phyloP scores from a whole-genome alignment of 805 yeast species.

The Saccharomycopsis babjevae region DNA sequence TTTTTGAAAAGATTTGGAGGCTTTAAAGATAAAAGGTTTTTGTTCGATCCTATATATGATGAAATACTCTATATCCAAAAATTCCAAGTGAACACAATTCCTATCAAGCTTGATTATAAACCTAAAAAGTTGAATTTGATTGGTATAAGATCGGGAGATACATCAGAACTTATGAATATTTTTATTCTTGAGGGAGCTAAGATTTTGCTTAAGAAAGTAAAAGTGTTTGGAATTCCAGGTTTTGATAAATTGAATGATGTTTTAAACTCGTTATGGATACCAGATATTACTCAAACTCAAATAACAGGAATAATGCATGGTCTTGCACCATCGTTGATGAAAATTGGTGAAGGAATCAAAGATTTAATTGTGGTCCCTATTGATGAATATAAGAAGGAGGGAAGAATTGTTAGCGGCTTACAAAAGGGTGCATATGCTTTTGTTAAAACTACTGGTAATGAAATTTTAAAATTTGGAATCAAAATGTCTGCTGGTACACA shows the following conservation, averaged over 20 bases:
- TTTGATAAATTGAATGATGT: slow-evolving; percentile 45
- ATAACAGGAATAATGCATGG: slow-evolving; percentile 76
- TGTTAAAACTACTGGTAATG: slow-evolving; percentile 70
- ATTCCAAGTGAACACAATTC: slow-evolving; percentile 48
- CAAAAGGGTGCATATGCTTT: slow-evolving; percentile 69
- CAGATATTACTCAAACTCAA: slow-evolving; percentile 77
- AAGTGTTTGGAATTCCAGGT: slow-evolving; percentile 70
- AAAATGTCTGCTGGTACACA: slow-evolving; percentile 86
- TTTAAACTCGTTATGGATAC: slow-evolving; percentile 72
- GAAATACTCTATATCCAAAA: slow-evolving; percentile 62
- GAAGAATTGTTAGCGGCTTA: slow-evolving; percentile 54
- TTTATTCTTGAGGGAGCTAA: slow-evolving; percentile 83
- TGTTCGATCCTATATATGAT: slow-evolving; percentile 46
- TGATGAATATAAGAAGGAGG: slow-evolving; percentile 64
- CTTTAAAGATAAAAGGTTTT: slow-evolving; percentile 64
- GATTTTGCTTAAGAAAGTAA: slow-evolving; percentile 49
- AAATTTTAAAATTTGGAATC: slow-evolving; percentile 71
- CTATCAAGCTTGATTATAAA: slow-evolving; percentile 73
- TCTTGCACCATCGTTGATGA: slow-evolving; percentile 69
- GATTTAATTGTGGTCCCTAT: slow-evolving; percentile 67
- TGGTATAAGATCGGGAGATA: slow-evolving; percentile 78
- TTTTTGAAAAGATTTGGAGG: slow-evolving; percentile 71
- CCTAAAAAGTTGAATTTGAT: slow-evolving; percentile 82
- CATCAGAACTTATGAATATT: slow-evolving; percentile 79
- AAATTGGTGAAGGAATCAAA: slow-evolving; percentile 68